Conservation (phyloP, 306 rosid genomes). For the Erythrophleum fordii region DNA sequence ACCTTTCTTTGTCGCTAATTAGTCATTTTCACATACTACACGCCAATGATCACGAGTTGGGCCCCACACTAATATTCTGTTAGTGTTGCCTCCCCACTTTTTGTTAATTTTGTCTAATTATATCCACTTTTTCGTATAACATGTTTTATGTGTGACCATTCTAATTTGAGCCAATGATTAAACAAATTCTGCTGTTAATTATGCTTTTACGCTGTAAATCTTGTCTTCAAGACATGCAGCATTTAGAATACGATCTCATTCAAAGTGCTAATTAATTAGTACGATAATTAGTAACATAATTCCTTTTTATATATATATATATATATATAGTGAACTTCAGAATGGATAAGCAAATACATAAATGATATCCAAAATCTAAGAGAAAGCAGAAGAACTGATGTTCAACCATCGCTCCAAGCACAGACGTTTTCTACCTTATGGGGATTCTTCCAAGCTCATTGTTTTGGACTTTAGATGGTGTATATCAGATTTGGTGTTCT, state of each 20-base stretch:
- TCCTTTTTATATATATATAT: neutral
- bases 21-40: conserved; percentile 34
- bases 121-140: neutral
- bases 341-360: too few relatives aligned
- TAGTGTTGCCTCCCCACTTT: conserved; percentile 25
- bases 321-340: too few relatives aligned
- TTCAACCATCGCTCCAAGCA: too few relatives aligned
- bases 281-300: neutral
- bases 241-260: neutral
- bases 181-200: neutral
- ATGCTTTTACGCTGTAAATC: neutral
- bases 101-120: neutral
- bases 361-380: too few relatives aligned
- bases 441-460: too few relatives aligned
- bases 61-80: conserved; percentile 61
- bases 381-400: too few relatives aligned
- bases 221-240: neutral
- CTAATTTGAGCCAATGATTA: neutral
- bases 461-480: too few relatives aligned
- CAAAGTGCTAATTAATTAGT: neutral
- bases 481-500: too few relatives aligned
- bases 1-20: conserved; percentile 46
- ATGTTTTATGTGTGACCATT: neutral
- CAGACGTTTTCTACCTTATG: too few relatives aligned
- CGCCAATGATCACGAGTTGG: conserved; percentile 46